These are phyloP conservation scores for Tinospora cordifolia DNA, from an alignment of 164 flowering plant genomes.

Conservation along the genomic window DNA sequence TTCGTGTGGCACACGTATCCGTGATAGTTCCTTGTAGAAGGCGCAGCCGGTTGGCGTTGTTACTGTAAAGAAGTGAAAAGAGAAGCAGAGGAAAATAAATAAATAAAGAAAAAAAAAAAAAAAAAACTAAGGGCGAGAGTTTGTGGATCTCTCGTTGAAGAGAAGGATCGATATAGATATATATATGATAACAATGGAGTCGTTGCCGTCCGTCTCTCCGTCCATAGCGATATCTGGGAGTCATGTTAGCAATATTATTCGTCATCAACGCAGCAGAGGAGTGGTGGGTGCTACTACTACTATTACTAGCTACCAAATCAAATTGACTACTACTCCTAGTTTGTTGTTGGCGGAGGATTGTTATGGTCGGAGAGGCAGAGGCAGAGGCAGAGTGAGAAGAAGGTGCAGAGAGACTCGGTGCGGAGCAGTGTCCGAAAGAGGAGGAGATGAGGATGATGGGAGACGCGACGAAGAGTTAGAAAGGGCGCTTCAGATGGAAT, in stretches of 20 bases:
- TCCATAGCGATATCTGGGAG: slow-evolving; percentile 42
- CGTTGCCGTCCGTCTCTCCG: slow-evolving; percentile 54
- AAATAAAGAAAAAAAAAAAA: too few species aligned
- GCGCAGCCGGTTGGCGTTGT: too few species aligned
- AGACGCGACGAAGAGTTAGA: slow-evolving; percentile 49
- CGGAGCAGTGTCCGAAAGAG: slow-evolving; percentile 12
- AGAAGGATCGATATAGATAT: not conserved
- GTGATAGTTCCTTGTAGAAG: too few species aligned
- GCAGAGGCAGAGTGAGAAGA: slow-evolving; percentile 6
- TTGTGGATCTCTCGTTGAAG: not conserved
- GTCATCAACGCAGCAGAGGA: slow-evolving; percentile 14
- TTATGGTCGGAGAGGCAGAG: too few species aligned
- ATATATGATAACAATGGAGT: slow-evolving; percentile 36
- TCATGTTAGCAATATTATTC: slow-evolving; percentile 4
- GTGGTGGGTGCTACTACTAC: slow-evolving; percentile 1
- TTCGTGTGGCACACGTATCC: too few species aligned
- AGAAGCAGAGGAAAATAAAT: too few species aligned
- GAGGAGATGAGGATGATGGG: slow-evolving; percentile 16
- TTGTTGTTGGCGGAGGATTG: slow-evolving; percentile 7
- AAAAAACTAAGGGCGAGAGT: too few species aligned
- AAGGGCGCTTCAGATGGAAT: slow-evolving; percentile 80
- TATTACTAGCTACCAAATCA: not conserved
- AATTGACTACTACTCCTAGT: not conserved
- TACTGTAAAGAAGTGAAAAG: too few species aligned
- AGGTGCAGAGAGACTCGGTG: slow-evolving; percentile 11